phyloP scores from a whole-genome alignment of 352 stramenopile genomes.

The Globisporangium apiculatum region DNA sequence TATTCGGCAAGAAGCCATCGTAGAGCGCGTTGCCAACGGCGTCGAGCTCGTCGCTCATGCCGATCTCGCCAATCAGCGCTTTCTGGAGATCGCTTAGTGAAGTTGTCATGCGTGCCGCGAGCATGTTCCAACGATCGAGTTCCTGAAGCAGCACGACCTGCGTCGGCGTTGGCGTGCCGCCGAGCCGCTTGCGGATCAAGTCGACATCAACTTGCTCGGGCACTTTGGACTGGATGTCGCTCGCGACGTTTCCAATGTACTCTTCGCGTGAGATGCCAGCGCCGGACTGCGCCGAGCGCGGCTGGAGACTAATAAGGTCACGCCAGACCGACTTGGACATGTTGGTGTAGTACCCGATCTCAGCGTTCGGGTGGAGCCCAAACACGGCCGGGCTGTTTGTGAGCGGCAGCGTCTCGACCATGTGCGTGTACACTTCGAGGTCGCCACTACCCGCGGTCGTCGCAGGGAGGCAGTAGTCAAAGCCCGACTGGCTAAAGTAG shows the following conservation, averaged over 20 bases:
- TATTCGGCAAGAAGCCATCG: constrained; percentile 90
- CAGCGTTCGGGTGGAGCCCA: constrained; percentile 93
- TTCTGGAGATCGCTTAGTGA: constrained; percentile 90
- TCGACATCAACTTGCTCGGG: constrained; percentile 83
- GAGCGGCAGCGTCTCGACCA: constrained; percentile 89
- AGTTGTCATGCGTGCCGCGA: constrained; percentile 77
- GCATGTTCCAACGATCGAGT: constrained; percentile 92
- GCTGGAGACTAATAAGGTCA: constrained; percentile 91
- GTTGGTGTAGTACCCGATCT: constrained; percentile 96
- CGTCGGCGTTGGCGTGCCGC: constrained; percentile 70
- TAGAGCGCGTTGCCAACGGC: constrained; percentile 88
- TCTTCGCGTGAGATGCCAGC: constrained; percentile 89
- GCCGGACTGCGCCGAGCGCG: constrained; percentile 66
- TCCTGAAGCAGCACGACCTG: constrained; percentile 94
- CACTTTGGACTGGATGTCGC: constrained; percentile 90
- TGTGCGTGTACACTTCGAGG: constrained; percentile 73
- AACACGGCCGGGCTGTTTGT: constrained; percentile 94
- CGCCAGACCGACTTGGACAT: constrained; percentile 93
- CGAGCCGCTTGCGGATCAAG: constrained; percentile 77
- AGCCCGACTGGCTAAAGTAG: constrained; percentile 91
- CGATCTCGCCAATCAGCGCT: constrained; percentile 92
- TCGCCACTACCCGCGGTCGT: constrained; percentile 20
- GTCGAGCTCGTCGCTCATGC: constrained; percentile 95
- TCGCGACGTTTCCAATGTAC: constrained; percentile 85
- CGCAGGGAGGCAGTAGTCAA: constrained; percentile 84